Evolutionary conservation across 1,284 basidiomycete genomes (phyloP), one percentile per base, ranked within the genome.

Genomic region (Pascua guehoae): DNA sequence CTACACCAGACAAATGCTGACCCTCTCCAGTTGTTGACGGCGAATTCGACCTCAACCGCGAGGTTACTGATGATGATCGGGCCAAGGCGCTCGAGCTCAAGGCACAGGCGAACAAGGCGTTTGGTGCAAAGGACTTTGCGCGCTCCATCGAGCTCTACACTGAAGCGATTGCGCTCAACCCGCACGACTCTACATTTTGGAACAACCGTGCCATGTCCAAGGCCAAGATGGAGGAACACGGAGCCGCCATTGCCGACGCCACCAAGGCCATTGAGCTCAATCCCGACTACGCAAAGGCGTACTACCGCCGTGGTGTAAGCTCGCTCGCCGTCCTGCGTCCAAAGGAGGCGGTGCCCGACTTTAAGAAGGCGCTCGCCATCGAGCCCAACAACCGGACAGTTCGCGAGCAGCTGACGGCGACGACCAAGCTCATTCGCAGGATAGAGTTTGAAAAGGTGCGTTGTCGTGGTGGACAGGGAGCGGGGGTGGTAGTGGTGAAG

Each of bases 301-400:
- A 71, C 66, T 78, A 73, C 71, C 89, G 93, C 61, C 88, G 96
- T 51, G 95, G 91, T 49, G 88, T 88, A 66, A 96, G 93, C 63
- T 86, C 95, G 69, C 83, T 99, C 57, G 89, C 95, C 70, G 89
- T 92, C 53, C 78, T 97, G 58, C 88, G 88, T 69, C 88, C 88
- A 46, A 89, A 89, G 64, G 78, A 85, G 48, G 92, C 94, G 5
- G 83, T 96, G 15, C 78, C 83, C 17, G 93, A 97, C 77, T 88
- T 96, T 76, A 90, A 87, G 77, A 89, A 86, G 75, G 86, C 95
- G 9, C 77, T 96, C 32, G 74, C 81, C n/a, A 78, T 98, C 5
- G 96, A 99, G 70, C 94, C 95, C 0, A 82, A 84, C 42, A 98
- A 98, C 75, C 84, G 85, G 37, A 79, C 84, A 5, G 89, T 95